Evolutionary conservation across 768 basidiomycete species (phyloP).

Genomic region (Lanmaoa rubissima): DNA sequence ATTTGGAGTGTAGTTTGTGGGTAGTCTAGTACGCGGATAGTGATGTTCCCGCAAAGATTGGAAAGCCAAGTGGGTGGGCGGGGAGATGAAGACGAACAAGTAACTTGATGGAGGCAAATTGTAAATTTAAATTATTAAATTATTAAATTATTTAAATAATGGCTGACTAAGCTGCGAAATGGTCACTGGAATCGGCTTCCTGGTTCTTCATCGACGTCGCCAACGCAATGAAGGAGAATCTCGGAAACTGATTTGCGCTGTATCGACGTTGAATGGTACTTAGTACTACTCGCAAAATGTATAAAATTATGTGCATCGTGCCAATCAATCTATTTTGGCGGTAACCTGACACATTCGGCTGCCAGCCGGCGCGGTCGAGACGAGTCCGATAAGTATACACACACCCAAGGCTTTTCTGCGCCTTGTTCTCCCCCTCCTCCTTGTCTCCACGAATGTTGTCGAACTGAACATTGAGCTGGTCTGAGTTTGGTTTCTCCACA

Average conservation of each 20-base stretch:
- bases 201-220: not conserved
- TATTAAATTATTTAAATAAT: too few relatives aligned
- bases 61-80: constrained; percentile 2
- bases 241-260: constrained; percentile 12
- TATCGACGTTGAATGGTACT: not conserved
- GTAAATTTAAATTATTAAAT: not conserved
- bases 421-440: not conserved
- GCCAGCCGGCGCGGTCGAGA: not conserved
- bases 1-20: constrained; percentile 13
- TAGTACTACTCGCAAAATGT: not conserved
- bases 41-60: constrained; percentile 8
- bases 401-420: too few relatives aligned
- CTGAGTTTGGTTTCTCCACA: not conserved
- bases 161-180: not conserved
- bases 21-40: constrained; percentile 6
- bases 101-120: not conserved
- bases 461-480: not conserved
- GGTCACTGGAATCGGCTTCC: not conserved
- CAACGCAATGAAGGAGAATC: not conserved
- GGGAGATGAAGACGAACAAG: constrained; percentile 7
- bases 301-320: too few relatives aligned
- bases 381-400: not conserved
- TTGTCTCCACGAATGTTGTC: constrained; percentile 9
- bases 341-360: not conserved
- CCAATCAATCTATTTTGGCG: constrained; percentile 7